These are phyloP conservation scores for Apostasia ramifera DNA, from an alignment of 106 monocot genomes.

Conservation along the genomic window DNA sequence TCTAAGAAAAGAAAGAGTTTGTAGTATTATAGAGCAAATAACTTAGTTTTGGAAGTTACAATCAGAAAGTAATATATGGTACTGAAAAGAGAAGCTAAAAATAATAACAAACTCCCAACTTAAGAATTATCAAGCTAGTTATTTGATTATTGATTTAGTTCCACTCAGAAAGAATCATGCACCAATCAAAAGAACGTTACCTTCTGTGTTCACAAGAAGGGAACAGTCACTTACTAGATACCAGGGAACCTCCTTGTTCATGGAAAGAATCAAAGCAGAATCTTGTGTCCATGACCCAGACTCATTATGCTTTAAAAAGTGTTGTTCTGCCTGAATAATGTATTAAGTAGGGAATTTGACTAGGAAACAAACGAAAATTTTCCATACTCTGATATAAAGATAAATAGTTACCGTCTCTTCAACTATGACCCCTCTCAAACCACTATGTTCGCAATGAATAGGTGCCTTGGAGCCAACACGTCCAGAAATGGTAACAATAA, in stretches of 20 bases:
- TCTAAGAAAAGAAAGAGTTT: conserved; percentile 2
- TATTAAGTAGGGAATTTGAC: background rate
- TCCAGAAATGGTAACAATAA: conserved; percentile 87
- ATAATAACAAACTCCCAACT: too few species aligned
- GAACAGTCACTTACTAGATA: conserved; percentile 48
- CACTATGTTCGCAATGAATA: conserved; percentile 80
- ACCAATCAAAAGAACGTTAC: too few species aligned
- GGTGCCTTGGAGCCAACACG: conserved; percentile 86
- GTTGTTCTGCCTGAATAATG: conserved; percentile 71
- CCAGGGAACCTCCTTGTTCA: conserved; percentile 93
- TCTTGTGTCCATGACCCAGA: conserved; percentile 97
- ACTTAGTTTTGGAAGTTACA: too few species aligned
- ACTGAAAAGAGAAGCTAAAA: too few species aligned
- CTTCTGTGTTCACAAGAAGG: background rate
- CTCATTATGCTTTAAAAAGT: conserved; percentile 95
- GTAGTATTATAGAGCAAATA: too few species aligned
- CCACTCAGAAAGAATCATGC: too few species aligned
- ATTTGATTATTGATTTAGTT: too few species aligned
- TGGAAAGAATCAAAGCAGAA: conserved; percentile 81
- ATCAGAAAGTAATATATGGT: too few species aligned
- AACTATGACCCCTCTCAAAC: conserved; percentile 89
- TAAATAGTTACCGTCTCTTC: conserved; percentile 69
- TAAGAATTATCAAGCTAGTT: too few species aligned
- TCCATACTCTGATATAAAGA: background rate
- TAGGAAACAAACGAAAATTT: background rate